These are phyloP conservation scores for Macrophomina phaseolina DNA, from an alignment of 2,329 filamentous ascomycete species.

Conservation along the genomic window DNA sequence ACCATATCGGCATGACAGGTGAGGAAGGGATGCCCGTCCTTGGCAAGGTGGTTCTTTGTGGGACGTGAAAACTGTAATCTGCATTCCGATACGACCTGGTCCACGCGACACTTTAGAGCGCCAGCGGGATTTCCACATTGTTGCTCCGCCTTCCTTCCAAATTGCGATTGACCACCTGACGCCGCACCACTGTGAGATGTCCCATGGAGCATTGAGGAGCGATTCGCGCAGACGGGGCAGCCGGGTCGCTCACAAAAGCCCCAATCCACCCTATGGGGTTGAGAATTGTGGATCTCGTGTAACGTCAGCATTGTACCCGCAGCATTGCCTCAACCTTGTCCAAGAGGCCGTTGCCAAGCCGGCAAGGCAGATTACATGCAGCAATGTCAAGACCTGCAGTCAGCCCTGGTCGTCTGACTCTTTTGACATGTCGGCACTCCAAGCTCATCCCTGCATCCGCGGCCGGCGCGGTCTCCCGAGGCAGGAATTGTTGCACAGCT, in stretches of 20 bases:
- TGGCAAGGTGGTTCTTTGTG: slow-evolving; percentile 25
- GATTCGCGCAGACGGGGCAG: neutral
- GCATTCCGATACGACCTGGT: slow-evolving; percentile 20
- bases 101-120: slow-evolving; percentile 16
- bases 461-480: slow-evolving; percentile 26
- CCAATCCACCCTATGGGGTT: slow-evolving; percentile 2
- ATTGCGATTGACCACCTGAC: slow-evolving; percentile 13
- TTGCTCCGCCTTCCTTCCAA: slow-evolving; percentile 4
- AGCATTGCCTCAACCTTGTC: slow-evolving; percentile 24
- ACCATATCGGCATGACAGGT: slow-evolving; percentile 18
- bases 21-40: slow-evolving; percentile 22
- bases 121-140: slow-evolving; percentile 10
- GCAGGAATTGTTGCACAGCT: slow-evolving; percentile 22
- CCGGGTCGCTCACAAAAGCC: slow-evolving; percentile 1
- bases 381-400: slow-evolving; percentile 21
- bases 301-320: slow-evolving; percentile 12
- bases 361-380: slow-evolving; percentile 26
- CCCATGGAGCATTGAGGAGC: slow-evolving; percentile 1
- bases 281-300: slow-evolving; percentile 20
- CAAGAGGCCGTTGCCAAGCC: slow-evolving; percentile 25
- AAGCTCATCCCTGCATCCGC: slow-evolving; percentile 27
- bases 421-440: slow-evolving; percentile 20
- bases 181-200: slow-evolving; percentile 14
- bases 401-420: slow-evolving; percentile 27
- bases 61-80: slow-evolving; percentile 22